These are phyloP conservation scores for Trichoderma orchidacearum DNA, from an alignment of 495 filamentous ascomycete genomes.

Conservation along the genomic window DNA sequence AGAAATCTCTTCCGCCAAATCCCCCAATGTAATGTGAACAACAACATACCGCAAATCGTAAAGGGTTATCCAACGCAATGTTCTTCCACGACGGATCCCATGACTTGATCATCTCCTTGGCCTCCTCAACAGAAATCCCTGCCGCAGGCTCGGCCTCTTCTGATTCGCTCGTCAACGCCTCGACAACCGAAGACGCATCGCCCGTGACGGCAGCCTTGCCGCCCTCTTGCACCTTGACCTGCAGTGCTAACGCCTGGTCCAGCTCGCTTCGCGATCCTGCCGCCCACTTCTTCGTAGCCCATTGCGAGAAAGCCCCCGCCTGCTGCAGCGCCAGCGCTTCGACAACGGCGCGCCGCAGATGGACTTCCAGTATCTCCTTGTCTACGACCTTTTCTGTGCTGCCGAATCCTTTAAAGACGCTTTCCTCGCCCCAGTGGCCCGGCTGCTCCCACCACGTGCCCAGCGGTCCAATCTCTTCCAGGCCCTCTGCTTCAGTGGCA, in stretches of 20 bases:
- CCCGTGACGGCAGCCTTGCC: background rate
- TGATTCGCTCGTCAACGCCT: conserved; percentile 4
- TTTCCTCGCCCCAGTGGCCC: conserved; percentile 23
- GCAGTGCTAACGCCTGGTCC: background rate
- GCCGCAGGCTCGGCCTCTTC: background rate
- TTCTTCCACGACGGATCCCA: conserved; percentile 38
- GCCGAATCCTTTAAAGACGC: conserved; percentile 24
- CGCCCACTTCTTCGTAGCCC: conserved; percentile 3
- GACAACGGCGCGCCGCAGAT: conserved; percentile 45
- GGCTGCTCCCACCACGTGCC: conserved; percentile 34
- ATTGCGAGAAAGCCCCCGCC: conserved; percentile 11
- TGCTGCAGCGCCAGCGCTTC: conserved; percentile 40
- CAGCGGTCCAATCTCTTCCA: conserved; percentile 42
- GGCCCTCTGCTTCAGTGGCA: conserved; percentile 41
- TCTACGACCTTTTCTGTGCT: conserved; percentile 23
- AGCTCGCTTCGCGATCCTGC: background rate
- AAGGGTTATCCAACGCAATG: conserved; percentile 38
- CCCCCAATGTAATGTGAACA: no score
- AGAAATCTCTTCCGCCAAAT: no score
- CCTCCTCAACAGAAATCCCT: conserved; percentile 11
- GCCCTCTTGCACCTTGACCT: background rate
- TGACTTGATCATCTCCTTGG: conserved; percentile 11
- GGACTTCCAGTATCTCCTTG: conserved; percentile 20
- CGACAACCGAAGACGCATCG: conserved; percentile 2
- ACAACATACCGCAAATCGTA: conserved; percentile 63